Conservation (phyloP, 1,284 basidiomycete genomes). For the Sutorius eximius region DNA sequence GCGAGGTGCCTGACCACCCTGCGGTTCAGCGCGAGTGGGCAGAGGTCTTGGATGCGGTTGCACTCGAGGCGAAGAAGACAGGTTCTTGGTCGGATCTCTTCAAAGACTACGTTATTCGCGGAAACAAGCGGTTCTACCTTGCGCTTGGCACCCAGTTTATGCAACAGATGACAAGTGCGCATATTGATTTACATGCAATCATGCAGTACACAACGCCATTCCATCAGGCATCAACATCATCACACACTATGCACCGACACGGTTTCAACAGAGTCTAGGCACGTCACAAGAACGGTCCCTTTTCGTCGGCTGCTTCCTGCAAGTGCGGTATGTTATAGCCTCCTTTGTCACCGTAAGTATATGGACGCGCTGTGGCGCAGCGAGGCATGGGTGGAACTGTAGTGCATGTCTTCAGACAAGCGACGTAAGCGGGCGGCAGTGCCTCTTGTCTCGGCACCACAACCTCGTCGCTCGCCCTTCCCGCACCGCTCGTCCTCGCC, state of each 20-base stretch:
- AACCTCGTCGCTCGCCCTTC: no score
- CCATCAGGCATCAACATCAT: slow-evolving; percentile 16
- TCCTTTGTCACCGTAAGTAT: slow-evolving; percentile 15
- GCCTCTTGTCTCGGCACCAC: no score
- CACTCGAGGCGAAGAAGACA: slow-evolving; percentile 9
- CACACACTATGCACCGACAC: slow-evolving; percentile 17
- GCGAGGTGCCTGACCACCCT: slow-evolving; percentile 2
- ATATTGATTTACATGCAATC: background rate
- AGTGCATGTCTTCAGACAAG: no score
- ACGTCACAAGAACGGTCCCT: slow-evolving; percentile 16
- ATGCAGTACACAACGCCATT: background rate
- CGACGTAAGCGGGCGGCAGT: no score
- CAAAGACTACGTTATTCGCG: slow-evolving; percentile 11
- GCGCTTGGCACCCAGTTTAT: slow-evolving; percentile 18
- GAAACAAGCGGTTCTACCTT: slow-evolving; percentile 16
- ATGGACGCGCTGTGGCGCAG: no score
- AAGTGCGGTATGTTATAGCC: slow-evolving; percentile 16
- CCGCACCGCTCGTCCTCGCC: no score
- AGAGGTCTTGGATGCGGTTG: slow-evolving; percentile 12
- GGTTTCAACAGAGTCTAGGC: slow-evolving; percentile 14
- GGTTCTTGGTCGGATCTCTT: slow-evolving; percentile 16
- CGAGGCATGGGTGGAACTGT: no score
- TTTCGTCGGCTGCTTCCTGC: slow-evolving; percentile 16
- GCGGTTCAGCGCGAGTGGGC: slow-evolving; percentile 9
- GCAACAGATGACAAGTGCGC: slow-evolving; percentile 17